Percentiles rank a stretch among this genome's conserved stretches.
Conservation (phyloP, 352 stramenopile species). For the Globisporangium radiosum region DNA sequence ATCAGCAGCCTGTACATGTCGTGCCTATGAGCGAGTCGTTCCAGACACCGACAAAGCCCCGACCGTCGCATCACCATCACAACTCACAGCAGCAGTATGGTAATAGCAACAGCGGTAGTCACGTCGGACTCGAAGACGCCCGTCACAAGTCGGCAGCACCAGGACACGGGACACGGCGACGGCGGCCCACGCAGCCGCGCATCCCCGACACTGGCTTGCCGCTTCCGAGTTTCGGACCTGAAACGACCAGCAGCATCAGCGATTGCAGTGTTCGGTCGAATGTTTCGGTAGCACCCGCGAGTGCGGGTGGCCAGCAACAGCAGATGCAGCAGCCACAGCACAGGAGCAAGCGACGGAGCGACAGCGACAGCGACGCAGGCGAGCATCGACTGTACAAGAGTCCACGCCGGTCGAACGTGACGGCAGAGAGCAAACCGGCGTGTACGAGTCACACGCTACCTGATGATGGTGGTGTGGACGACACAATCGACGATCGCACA, state of each 20-base stretch:
- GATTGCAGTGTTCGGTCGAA: neutral
- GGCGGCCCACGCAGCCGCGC: slow-evolving; percentile 3
- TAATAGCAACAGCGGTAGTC: neutral
- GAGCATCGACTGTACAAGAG: slow-evolving; percentile 9
- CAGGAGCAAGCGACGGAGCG: slow-evolving; percentile 11
- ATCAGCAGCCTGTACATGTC: slow-evolving; percentile 3
- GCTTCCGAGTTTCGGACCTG: neutral
- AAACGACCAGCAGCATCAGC: neutral
- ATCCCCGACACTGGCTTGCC: slow-evolving; percentile 3
- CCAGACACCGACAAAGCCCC: slow-evolving; percentile 1
- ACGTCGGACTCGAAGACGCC: no score
- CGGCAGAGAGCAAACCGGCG: neutral
- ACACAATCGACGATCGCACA: no score
- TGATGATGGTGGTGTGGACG: no score
- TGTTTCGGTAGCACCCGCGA: neutral
- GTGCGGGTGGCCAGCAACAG: neutral
- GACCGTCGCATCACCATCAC: neutral
- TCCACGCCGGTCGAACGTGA: slow-evolving; percentile 2
- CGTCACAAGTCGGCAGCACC: neutral
- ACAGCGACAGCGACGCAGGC: slow-evolving; percentile 2
- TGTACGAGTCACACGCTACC: neutral
- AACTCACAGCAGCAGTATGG: no score
- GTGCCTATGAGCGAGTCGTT: slow-evolving; percentile 7
- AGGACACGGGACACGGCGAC: slow-evolving; percentile 3
- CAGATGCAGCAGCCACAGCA: neutral